Percentiles rank a stretch among this genome's conserved stretches.
Conservation (phyloP, 805 yeast genomes). For the Wickerhamomyces tratensis region DNA sequence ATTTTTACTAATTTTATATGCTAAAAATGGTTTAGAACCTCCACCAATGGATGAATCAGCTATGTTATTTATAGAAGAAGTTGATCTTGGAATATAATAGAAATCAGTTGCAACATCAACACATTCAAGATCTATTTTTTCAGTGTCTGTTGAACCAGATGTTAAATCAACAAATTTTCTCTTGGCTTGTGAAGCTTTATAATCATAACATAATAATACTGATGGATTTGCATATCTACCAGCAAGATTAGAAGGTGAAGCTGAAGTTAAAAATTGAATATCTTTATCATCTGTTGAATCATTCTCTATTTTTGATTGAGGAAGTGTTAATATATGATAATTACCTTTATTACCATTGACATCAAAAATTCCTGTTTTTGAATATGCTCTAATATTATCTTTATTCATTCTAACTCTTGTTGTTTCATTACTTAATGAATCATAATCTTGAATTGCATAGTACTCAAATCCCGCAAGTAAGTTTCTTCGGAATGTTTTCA, state of each 20-base stretch:
- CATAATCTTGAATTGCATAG: constrained; percentile 20
- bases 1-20: constrained; percentile 31
- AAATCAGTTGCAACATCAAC: constrained; percentile 29
- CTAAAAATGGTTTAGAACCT: constrained; percentile 34
- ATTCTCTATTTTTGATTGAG: too few species aligned
- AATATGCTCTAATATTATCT: background rate
- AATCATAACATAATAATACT: constrained; percentile 11
- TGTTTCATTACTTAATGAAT: constrained; percentile 1
- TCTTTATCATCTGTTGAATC: too few species aligned
- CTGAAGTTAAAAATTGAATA: too few species aligned
- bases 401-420: constrained; percentile 13
- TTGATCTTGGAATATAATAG: constrained; percentile 42
- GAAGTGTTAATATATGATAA: constrained; percentile 1
- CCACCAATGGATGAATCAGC: constrained; percentile 53
- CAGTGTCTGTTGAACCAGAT: background rate
- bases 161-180: constrained; percentile 1
- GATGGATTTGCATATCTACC: constrained; percentile 7
- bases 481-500: constrained; percentile 39
- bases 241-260: too few species aligned
- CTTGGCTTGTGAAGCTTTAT: constrained; percentile 4
- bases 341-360: background rate
- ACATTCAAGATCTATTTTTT: constrained; percentile 31
- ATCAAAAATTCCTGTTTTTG: background rate
- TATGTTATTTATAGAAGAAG: constrained; percentile 21
- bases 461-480: constrained; percentile 51